A percentile compares a stretch with the other conserved stretches of the same genome.
phyloP scores from a whole-genome alignment of 2,329 filamentous ascomycete species.

The Didymella glomerata region DNA sequence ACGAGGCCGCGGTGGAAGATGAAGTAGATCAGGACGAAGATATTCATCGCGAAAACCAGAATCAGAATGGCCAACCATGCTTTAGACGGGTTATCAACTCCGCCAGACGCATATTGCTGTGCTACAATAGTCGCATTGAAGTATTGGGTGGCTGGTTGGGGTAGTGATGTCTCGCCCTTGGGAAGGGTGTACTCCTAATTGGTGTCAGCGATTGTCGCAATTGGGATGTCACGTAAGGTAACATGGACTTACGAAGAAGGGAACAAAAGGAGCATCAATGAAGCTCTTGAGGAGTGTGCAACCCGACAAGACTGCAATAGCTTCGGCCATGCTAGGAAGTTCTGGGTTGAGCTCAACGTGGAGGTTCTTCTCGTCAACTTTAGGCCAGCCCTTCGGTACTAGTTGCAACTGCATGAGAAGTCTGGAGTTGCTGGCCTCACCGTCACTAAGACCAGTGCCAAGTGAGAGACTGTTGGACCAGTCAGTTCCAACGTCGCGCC shows the following conservation, averaged over 20 bases:
- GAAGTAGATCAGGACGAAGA: slow-evolving; percentile 71
- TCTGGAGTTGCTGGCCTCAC: slow-evolving; percentile 55
- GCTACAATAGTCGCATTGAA: slow-evolving; percentile 72
- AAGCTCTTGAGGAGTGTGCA: slow-evolving; percentile 71
- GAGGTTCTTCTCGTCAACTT: slow-evolving; percentile 22
- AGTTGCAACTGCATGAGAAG: slow-evolving; percentile 57
- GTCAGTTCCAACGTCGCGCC: slow-evolving; percentile 55
- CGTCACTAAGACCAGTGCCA: slow-evolving; percentile 55
- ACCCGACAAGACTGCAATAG: slow-evolving; percentile 73
- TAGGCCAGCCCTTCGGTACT: slow-evolving; percentile 25
- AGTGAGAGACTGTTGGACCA: slow-evolving; percentile 56
- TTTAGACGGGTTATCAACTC: slow-evolving; percentile 66
- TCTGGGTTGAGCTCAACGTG: slow-evolving; percentile 56
- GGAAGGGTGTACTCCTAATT: slow-evolving; percentile 46
- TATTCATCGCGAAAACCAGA: slow-evolving; percentile 72
- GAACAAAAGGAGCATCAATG: slow-evolving; percentile 67
- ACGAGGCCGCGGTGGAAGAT: slow-evolving; percentile 68
- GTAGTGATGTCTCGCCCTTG: slow-evolving; percentile 42
- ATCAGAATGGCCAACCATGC: slow-evolving; percentile 73
- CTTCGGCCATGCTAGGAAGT: slow-evolving; percentile 76
- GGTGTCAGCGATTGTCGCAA: background rate
- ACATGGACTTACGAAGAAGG: slow-evolving; percentile 52
- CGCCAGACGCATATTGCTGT: slow-evolving; percentile 75
- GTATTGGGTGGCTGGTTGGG: slow-evolving; percentile 59
- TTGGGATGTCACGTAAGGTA: background rate